These are phyloP conservation scores for Oryza australiensis DNA, from an alignment of 176 grass and related monocot species.

Conservation along the genomic window DNA sequence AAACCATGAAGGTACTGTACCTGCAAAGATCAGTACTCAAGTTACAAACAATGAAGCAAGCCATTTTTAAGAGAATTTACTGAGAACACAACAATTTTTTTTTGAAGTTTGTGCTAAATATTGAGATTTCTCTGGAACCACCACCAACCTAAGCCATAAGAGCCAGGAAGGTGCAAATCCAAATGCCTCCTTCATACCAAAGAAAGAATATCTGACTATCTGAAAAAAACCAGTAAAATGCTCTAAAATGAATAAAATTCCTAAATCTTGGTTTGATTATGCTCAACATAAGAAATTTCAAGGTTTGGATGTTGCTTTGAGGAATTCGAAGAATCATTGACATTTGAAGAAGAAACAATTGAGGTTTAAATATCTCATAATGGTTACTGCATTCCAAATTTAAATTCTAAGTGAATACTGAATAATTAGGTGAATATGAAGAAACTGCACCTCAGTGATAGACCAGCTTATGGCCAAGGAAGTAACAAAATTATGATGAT, in stretches of 20 bases:
- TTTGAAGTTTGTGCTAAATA: not conserved
- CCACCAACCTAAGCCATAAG: slow-evolving; percentile 81
- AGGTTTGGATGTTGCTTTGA: not conserved
- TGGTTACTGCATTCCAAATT: no score
- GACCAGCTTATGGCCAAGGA: slow-evolving; percentile 91
- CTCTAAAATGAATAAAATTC: not conserved
- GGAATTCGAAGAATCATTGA: no score
- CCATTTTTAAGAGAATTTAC: not conserved
- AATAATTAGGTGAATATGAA: not conserved
- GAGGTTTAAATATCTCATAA: no score
- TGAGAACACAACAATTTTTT: not conserved
- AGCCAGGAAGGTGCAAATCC: slow-evolving; percentile 76
- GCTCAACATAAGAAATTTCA: not conserved
- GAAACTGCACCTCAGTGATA: slow-evolving; percentile 67
- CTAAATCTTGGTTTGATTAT: not conserved
- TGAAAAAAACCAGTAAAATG: slow-evolving; percentile 5
- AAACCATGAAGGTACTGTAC: slow-evolving; percentile 43
- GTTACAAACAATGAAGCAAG: no score
- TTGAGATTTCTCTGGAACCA: not conserved
- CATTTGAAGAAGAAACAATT: not conserved
- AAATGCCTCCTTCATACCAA: slow-evolving; percentile 72
- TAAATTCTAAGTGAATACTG: no score
- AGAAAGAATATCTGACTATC: slow-evolving; percentile 93
- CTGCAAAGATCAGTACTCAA: not conserved
- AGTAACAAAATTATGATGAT: slow-evolving; percentile 65